Base-by-base conservation (phyloP, 2,329 filamentous ascomycete species). In the Shiraia bambusicola region DNA sequence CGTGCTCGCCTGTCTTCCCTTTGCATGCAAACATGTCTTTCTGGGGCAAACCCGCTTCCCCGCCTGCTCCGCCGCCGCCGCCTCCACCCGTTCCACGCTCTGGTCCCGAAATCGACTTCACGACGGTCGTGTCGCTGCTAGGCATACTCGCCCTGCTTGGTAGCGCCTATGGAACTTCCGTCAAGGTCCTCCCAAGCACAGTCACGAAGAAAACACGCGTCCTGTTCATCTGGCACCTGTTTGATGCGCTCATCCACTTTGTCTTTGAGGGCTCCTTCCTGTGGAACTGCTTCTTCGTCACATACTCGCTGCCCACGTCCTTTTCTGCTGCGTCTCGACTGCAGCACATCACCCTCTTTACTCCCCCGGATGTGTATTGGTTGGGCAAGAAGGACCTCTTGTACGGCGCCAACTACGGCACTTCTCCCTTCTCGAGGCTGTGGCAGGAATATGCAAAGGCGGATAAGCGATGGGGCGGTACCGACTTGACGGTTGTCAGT, bases 211-310 rank as follows among this genome's bases (percentile, higher is more conserved):
- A 82, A 37, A 76, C 78, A 41, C 88, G 90, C 48, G 73, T 87
- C 64, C 83, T 96, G 52, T 95, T 95, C 77, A 80, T 94, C 71
- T 96, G 92, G 92, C 91, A 96, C 73, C 79, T 88, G 27, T 94
- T 95, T 72, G 91, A 96, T 69, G 88, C 88, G 24, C 79, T 96
- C 30, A 92, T 91, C 61, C 93, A 98, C 74, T 82, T 94, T 70
- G 76, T 89, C 66, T 86, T 97, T 66, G 92, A 97, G 73, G 91
- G 89, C 39, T 86, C 83, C 60, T 97, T 89, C 70, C 82, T 96
- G 16, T 96, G 90, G 77, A 88, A 95, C 72, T 95, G 88, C 75
- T 94, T 97, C 78, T 92, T 90, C 77, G 78, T 78, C 54, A 82
- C 75, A 58, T 69, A 70, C 34, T 59, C 67, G 14, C 65, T 79